These are phyloP conservation scores for Colletotrichum sublineola DNA, from an alignment of 2,329 filamentous ascomycete genomes.

Conservation along the genomic window DNA sequence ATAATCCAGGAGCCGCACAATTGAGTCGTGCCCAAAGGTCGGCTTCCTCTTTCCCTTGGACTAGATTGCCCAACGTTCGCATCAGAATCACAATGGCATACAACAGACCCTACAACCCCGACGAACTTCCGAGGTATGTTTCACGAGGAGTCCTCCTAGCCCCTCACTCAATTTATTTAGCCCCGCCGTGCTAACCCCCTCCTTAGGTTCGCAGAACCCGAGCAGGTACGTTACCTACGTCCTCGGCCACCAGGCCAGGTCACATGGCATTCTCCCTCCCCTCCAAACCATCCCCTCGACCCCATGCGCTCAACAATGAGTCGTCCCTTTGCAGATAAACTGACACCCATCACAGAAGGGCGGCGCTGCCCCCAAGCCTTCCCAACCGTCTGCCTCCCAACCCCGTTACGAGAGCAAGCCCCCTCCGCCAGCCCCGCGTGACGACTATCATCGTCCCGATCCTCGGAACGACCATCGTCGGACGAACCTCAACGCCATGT, in stretches of 20 bases:
- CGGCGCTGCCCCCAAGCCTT: conserved; percentile 41
- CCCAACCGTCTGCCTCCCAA: conserved; percentile 42
- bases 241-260: conserved; percentile 22
- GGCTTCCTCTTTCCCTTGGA: conserved; percentile 9
- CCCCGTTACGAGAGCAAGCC: conserved; percentile 65
- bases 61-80: conserved; percentile 21
- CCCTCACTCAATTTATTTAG: conserved; percentile 31
- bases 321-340: conserved; percentile 22
- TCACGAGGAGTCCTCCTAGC: conserved; percentile 39
- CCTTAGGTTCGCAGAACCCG: conserved; percentile 79
- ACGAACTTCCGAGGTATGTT: conserved; percentile 90
- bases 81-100: conserved; percentile 81
- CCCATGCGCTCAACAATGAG: conserved; percentile 42
- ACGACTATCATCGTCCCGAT: conserved; percentile 47
- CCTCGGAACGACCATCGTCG: conserved; percentile 31
- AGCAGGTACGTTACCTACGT: conserved; percentile 64
- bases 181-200: conserved; percentile 46
- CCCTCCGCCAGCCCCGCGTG: conserved; percentile 56
- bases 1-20: conserved; percentile 30
- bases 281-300: conserved; percentile 14
- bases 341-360: conserved; percentile 43
- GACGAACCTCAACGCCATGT: conserved; percentile 49
- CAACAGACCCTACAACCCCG: conserved; percentile 92
- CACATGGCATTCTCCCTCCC: conserved; percentile 11
- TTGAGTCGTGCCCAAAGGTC: conserved; percentile 17